These are phyloP conservation scores for Nakazawaea ernobii DNA, from an alignment of 805 yeast species.

Conservation along the genomic window DNA sequence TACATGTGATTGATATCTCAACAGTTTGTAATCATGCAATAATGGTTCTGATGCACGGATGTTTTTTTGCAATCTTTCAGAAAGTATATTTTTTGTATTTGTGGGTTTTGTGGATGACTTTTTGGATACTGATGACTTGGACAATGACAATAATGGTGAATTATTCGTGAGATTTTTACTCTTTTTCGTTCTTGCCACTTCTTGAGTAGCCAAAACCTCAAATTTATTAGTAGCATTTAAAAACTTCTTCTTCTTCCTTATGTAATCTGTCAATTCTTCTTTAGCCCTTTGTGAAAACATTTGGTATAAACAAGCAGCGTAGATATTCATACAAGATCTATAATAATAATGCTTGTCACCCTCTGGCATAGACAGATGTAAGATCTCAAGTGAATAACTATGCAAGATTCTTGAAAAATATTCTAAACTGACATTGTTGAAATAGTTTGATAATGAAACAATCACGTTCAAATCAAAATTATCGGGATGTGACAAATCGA, in stretches of 20 bases:
- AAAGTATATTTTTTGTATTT: background rate
- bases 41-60: conserved; percentile 4
- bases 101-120: background rate
- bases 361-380: conserved; percentile 5
- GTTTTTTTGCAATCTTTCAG: background rate
- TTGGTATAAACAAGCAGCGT: conserved; percentile 9
- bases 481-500: conserved; percentile 6
- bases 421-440: conserved; percentile 9
- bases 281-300: conserved; percentile 8
- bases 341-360: conserved; percentile 9
- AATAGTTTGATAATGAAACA: conserved; percentile 5
- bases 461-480: conserved; percentile 10
- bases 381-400: conserved; percentile 7
- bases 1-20: conserved; percentile 10
- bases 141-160: no score
- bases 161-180: background rate
- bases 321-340: conserved; percentile 12
- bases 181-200: background rate
- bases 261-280: conserved; percentile 6
- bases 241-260: conserved; percentile 9
- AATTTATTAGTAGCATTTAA: conserved; percentile 8
- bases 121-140: background rate
- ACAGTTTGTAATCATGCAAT: conserved; percentile 5
- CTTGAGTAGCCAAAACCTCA: background rate
- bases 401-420: conserved; percentile 10